A percentile compares a stretch with the other conserved stretches of the same genome.
Conservation (phyloP, 2,329 filamentous ascomycete species). For the Fusarium lateritium region DNA sequence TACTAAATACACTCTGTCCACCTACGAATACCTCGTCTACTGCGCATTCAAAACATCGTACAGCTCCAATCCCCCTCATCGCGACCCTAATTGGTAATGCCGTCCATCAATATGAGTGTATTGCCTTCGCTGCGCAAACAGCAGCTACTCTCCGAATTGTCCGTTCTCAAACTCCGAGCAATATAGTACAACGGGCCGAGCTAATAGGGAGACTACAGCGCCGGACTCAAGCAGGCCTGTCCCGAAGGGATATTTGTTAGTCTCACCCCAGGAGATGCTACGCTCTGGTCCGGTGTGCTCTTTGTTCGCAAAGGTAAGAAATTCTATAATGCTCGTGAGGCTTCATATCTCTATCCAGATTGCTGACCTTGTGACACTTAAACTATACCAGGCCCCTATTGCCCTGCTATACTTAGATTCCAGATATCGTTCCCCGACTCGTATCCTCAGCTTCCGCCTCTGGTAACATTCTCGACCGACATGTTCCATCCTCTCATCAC, state of each 20-base stretch:
- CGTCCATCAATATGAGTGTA: conserved; percentile 59
- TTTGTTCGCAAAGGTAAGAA: conserved; percentile 87
- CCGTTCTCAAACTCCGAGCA: conserved; percentile 53
- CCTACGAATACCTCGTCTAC: not conserved
- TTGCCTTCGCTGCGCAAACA: conserved; percentile 77
- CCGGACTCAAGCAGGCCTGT: conserved; percentile 84
- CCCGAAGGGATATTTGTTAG: conserved; percentile 90
- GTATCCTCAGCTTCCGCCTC: conserved; percentile 84
- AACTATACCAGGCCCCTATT: conserved; percentile 80
- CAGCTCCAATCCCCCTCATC: not conserved
- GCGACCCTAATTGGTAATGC: conserved; percentile 54
- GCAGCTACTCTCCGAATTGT: conserved; percentile 88
- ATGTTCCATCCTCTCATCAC: conserved; percentile 96
- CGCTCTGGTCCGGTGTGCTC: conserved; percentile 90
- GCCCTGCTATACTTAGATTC: conserved; percentile 88
- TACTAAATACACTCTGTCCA: not conserved
- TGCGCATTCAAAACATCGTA: not conserved
- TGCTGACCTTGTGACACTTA: conserved; percentile 3
- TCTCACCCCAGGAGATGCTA: conserved; percentile 84
- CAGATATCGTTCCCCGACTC: conserved; percentile 87
- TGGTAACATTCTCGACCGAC: conserved; percentile 91
- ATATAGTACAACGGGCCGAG: conserved; percentile 5
- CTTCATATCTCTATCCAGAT: not conserved
- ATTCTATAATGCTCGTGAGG: too few relatives aligned
- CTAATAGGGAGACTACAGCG: conserved; percentile 64